These are phyloP conservation scores for Leccinum cinnamomeum DNA, from an alignment of 1,284 basidiomycete species.

Conservation along the genomic window DNA sequence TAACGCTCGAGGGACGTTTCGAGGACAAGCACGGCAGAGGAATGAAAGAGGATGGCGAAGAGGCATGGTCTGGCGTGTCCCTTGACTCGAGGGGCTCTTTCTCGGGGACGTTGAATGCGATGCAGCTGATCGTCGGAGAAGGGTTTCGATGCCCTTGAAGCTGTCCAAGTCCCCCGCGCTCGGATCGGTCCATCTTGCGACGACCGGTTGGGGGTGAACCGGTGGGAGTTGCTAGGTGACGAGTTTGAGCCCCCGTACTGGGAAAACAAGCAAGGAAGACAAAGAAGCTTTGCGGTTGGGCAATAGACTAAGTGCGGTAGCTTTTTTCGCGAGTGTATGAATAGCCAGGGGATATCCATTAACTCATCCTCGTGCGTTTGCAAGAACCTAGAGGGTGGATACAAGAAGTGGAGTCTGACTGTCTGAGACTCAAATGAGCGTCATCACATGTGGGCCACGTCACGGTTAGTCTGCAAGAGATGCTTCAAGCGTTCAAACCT, in stretches of 20 bases:
- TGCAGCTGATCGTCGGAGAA: conserved; percentile 11
- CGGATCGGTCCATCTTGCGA: background rate
- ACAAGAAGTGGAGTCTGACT: background rate
- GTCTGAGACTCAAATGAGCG: too few species aligned
- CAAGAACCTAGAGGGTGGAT: background rate
- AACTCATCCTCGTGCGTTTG: background rate
- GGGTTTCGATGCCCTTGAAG: conserved; percentile 7
- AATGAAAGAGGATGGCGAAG: background rate
- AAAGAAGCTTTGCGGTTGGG: background rate
- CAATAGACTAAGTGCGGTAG: too few species aligned
- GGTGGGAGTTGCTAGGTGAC: background rate
- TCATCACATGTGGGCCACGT: too few species aligned
- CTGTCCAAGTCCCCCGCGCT: background rate
- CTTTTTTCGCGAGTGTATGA: too few species aligned
- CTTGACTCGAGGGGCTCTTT: conserved; percentile 5
- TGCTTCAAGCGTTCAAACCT: background rate
- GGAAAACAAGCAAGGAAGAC: background rate
- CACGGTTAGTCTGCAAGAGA: too few species aligned
- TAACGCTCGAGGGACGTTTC: conserved; percentile 10
- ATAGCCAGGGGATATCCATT: too few species aligned
- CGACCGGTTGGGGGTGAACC: too few species aligned
- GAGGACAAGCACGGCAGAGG: background rate
- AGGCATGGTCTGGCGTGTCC: conserved; percentile 1
- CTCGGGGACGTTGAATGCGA: conserved; percentile 6
- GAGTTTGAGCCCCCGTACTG: background rate